These are phyloP conservation scores for Aspergillus awamori DNA, from an alignment of 2,329 filamentous ascomycete species.

Conservation along the genomic window DNA sequence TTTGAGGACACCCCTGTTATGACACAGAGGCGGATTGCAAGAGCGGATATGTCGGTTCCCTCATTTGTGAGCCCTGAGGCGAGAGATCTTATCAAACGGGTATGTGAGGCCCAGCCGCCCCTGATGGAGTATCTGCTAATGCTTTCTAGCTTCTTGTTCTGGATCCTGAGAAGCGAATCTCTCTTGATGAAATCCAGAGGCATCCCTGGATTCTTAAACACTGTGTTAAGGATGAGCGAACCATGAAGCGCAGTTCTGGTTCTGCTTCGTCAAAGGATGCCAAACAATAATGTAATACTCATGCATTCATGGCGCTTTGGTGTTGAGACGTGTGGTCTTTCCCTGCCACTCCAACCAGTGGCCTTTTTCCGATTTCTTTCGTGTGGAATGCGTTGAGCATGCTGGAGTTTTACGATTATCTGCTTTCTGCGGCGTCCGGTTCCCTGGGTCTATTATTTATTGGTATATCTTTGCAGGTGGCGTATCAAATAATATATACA, in stretches of 20 bases:
- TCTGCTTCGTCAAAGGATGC: slow-evolving; percentile 40
- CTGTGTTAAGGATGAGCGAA: slow-evolving; percentile 64
- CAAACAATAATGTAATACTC: slow-evolving; percentile 30
- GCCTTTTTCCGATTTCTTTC: background rate
- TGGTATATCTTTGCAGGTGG: background rate
- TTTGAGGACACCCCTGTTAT: slow-evolving; percentile 95
- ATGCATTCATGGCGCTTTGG: slow-evolving; percentile 26
- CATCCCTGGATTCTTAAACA: slow-evolving; percentile 99
- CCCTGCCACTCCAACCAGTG: background rate
- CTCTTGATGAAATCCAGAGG: slow-evolving; percentile 81
- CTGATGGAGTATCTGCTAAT: slow-evolving; percentile 24
- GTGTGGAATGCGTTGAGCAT: background rate
- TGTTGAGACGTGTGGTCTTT: slow-evolving; percentile 11
- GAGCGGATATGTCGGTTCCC: slow-evolving; percentile 90
- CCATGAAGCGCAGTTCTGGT: slow-evolving; percentile 47
- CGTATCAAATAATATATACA: slow-evolving; percentile 22
- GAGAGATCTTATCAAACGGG: slow-evolving; percentile 87
- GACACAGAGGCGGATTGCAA: slow-evolving; percentile 86
- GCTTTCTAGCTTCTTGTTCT: slow-evolving; percentile 73
- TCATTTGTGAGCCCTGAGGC: slow-evolving; percentile 89
- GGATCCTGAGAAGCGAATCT: slow-evolving; percentile 89
- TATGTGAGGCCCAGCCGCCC: slow-evolving; percentile 40
- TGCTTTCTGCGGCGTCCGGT: background rate
- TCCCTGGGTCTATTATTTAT: background rate
- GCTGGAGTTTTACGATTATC: background rate